Evolutionary conservation across 1,284 basidiomycete genomes (phyloP).

Genomic region (Serendipita sp.): DNA sequence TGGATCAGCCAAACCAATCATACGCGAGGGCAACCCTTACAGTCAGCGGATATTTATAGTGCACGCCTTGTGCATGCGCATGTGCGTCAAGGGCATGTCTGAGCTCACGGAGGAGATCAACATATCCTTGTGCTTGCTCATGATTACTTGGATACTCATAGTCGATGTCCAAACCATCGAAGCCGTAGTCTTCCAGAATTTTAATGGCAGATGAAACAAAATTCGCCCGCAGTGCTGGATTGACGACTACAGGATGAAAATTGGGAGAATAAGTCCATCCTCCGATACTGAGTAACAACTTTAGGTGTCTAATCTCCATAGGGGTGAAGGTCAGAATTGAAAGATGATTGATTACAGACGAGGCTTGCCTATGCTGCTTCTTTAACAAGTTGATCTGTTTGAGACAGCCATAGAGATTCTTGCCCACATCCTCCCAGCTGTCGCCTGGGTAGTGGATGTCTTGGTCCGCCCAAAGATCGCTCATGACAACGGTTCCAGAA

Average conservation of each 20-base stretch:
- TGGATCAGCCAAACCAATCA: background rate
- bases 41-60: constrained; percentile 59
- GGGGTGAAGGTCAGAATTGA: background rate
- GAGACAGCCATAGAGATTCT: constrained; percentile 87
- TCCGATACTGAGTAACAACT: constrained; percentile 75
- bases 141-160: constrained; percentile 73
- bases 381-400: constrained; percentile 86
- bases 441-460: constrained; percentile 78
- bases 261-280: constrained; percentile 81
- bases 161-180: constrained; percentile 67
- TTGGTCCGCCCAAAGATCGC: constrained; percentile 84
- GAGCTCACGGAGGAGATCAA: constrained; percentile 55
- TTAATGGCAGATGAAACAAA: constrained; percentile 71
- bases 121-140: constrained; percentile 58
- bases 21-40: constrained; percentile 28
- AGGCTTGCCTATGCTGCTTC: constrained; percentile 47
- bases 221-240: constrained; percentile 42
- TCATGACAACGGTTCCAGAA: constrained; percentile 40
- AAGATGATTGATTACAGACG: background rate
- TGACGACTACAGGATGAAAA: constrained; percentile 63
- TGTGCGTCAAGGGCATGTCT: constrained; percentile 55
- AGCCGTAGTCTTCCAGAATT: constrained; percentile 66
- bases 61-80: constrained; percentile 38
- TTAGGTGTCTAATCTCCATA: constrained; percentile 44
- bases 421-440: constrained; percentile 74